phyloP scores from a whole-genome alignment of 78 protist species.

The Speleostelium caveatum region DNA sequence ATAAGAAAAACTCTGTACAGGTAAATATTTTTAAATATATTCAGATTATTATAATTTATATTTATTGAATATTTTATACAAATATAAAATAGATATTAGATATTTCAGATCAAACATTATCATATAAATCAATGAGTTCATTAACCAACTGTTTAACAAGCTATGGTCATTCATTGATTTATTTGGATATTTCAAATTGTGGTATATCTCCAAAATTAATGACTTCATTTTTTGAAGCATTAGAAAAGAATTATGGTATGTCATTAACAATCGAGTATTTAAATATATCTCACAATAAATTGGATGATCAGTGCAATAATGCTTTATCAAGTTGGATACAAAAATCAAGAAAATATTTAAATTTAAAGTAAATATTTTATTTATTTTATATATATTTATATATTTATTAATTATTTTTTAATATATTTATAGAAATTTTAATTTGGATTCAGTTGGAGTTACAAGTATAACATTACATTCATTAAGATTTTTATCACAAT shows the following conservation, averaged over 20 bases:
- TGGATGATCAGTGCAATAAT: conserved; percentile 35
- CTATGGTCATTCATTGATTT: conserved; percentile 34
- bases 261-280: conserved; percentile 67
- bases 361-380: conserved; percentile 4
- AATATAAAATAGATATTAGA: conserved; percentile 25
- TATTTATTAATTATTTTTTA: neutral
- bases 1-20: conserved; percentile 55
- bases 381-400: neutral
- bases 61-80: neutral
- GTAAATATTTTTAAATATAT: conserved; percentile 1
- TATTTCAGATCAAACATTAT: conserved; percentile 33
- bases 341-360: conserved; percentile 16
- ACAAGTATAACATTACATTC: conserved; percentile 21
- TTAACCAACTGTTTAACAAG: conserved; percentile 16
- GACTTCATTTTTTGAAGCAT: conserved; percentile 34
- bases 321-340: conserved; percentile 53
- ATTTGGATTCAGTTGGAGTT: conserved; percentile 17
- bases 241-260: conserved; percentile 74
- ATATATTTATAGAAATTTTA: neutral
- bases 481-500: conserved; percentile 3
- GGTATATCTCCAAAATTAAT: conserved; percentile 35
- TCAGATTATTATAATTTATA: neutral
- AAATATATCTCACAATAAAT: conserved; percentile 50
- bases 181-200: conserved; percentile 52
- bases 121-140: conserved; percentile 39